Evolutionary conservation across 108 stramenopile species (phyloP).

Genomic region (Cyclotella sp.): DNA sequence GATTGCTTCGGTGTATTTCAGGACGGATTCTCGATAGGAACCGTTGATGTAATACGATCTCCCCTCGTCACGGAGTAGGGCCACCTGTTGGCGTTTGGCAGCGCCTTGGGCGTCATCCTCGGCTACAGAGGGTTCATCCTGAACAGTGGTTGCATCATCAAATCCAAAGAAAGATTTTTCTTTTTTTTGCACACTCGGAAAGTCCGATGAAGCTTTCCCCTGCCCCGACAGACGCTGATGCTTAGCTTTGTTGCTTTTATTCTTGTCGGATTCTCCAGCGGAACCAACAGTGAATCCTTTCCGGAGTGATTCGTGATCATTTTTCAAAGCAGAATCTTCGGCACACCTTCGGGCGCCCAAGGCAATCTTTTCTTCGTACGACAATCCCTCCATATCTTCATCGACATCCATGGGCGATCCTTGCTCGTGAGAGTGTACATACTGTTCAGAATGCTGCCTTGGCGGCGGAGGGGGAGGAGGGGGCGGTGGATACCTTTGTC

Average conservation of each 20-base stretch:
- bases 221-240: not conserved
- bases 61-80: conserved; percentile 64
- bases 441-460: conserved; percentile 8
- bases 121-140: not conserved
- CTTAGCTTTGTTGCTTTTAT: conserved; percentile 4
- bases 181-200: not conserved
- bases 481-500: conserved; percentile 38
- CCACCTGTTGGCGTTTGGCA: conserved; percentile 39
- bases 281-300: conserved; percentile 42
- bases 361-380: conserved; percentile 42
- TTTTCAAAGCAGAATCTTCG: conserved; percentile 44
- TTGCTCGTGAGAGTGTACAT: conserved; percentile 18
- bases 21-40: conserved; percentile 62
- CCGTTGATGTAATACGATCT: conserved; percentile 57
- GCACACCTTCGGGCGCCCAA: conserved; percentile 22
- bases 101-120: conserved; percentile 20
- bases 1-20: conserved; percentile 67
- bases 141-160: conserved; percentile 6
- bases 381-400: conserved; percentile 18
- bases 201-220: not conserved
- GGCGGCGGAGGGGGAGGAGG: conserved; percentile 44
- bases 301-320: conserved; percentile 49
- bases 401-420: conserved; percentile 47
- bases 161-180: conserved; percentile 23
- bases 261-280: conserved; percentile 5